phyloP scores from a whole-genome alignment of 2,329 filamentous ascomycete species.

The Bipolaris zeicola region DNA sequence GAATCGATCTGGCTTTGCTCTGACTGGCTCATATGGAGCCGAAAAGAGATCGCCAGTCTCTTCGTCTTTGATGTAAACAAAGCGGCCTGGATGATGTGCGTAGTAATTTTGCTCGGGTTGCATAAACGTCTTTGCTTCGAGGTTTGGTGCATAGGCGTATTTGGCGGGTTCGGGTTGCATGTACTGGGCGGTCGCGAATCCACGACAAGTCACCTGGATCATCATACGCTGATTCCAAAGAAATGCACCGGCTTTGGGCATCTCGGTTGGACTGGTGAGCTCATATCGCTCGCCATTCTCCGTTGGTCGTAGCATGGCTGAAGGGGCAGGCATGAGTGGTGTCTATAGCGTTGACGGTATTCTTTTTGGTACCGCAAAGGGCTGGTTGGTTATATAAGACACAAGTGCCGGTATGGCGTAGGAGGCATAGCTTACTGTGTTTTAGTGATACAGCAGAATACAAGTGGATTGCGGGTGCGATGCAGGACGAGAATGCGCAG shows the following conservation, averaged over 20 bases:
- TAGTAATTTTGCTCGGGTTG: conserved; percentile 66
- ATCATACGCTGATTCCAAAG: conserved; percentile 67
- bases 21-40: conserved; percentile 62
- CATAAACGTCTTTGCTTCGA: conserved; percentile 66
- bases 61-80: conserved; percentile 65
- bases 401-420: conserved; percentile 26
- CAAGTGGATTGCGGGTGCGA: conserved; percentile 17
- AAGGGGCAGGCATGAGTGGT: conserved; percentile 12
- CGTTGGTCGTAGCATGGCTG: conserved; percentile 48
- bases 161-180: conserved; percentile 67
- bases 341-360: conserved; percentile 12
- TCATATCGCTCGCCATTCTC: conserved; percentile 61
- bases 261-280: conserved; percentile 60
- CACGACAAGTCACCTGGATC: conserved; percentile 64
- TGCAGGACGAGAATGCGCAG: conserved; percentile 13
- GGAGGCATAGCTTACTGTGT: conserved; percentile 38
- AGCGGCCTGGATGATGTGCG: conserved; percentile 63
- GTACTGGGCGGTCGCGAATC: conserved; percentile 64
- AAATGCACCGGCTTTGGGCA: conserved; percentile 63
- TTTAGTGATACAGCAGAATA: conserved; percentile 27
- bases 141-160: conserved; percentile 63
- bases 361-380: conserved; percentile 21
- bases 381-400: conserved; percentile 33
- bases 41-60: conserved; percentile 59
- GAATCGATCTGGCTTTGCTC: conserved; percentile 55